Percentiles rank a stretch among this genome's conserved stretches.
Evolutionary conservation across 345 rosid species (phyloP).

Genomic region (Pistacia vera): DNA sequence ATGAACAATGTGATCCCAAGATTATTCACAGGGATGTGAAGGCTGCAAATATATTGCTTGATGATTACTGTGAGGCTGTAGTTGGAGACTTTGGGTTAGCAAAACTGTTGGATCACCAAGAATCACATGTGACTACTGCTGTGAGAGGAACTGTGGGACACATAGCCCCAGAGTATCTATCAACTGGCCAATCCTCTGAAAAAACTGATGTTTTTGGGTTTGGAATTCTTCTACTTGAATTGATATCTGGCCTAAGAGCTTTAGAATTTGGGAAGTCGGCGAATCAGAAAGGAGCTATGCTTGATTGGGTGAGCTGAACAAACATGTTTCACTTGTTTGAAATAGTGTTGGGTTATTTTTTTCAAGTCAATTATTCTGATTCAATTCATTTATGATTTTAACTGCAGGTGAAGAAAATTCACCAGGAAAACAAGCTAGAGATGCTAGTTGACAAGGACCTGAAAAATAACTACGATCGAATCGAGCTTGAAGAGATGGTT

Average conservation of each 20-base stretch:
- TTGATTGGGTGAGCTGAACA: slow-evolving; percentile 76
- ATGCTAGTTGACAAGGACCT: slow-evolving; percentile 85
- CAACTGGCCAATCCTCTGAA: slow-evolving; percentile 93
- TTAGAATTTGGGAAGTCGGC: slow-evolving; percentile 81
- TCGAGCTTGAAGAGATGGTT: slow-evolving; percentile 85
- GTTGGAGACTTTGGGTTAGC: slow-evolving; percentile 98
- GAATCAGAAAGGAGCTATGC: slow-evolving; percentile 84
- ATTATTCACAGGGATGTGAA: slow-evolving; percentile 95
- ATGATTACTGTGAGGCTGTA: slow-evolving; percentile 79
- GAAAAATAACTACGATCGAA: slow-evolving; percentile 63
- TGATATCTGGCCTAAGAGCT: slow-evolving; percentile 83
- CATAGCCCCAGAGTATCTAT: slow-evolving; percentile 93
- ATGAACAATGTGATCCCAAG: slow-evolving; percentile 97
- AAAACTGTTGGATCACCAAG: slow-evolving; percentile 83
- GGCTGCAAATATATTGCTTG: slow-evolving; percentile 94
- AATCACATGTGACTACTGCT: slow-evolving; percentile 91
- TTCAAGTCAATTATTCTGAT: background rate
- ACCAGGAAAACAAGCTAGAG: slow-evolving; percentile 88
- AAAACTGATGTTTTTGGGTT: slow-evolving; percentile 97
- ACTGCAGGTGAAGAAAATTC: slow-evolving; percentile 80
- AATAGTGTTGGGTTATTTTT: background rate
- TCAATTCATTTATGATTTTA: background rate
- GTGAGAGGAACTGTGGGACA: slow-evolving; percentile 98
- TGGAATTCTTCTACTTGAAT: slow-evolving; percentile 84
- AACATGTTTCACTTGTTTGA: background rate